A percentile compares a stretch with the other conserved stretches of the same genome.
phyloP scores from a whole-genome alignment of 305 asterid genomes.

The Fraxinus ornus region DNA sequence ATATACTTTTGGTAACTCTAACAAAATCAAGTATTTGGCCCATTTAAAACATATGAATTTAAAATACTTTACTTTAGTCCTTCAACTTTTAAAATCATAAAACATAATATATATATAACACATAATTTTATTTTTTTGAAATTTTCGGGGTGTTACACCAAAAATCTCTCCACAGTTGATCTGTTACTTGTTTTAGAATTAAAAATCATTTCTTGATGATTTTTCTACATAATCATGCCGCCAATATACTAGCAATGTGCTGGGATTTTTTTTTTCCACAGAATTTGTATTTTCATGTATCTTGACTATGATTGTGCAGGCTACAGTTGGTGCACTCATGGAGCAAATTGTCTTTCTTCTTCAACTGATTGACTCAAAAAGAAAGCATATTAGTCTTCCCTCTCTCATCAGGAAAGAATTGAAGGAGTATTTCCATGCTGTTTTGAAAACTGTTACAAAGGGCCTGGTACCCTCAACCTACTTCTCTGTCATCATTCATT shows the following conservation, averaged over 20 bases:
- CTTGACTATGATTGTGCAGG: conserved; percentile 47
- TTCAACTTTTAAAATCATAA: no score
- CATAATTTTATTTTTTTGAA: no score
- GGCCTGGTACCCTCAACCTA: conserved; percentile 60
- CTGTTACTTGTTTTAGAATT: neutral
- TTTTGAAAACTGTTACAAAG: conserved; percentile 52
- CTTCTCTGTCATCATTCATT: conserved; percentile 56
- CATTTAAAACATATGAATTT: no score
- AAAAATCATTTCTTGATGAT: neutral
- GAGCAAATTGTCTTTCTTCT: conserved; percentile 65
- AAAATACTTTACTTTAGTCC: no score
- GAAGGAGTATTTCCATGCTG: conserved; percentile 51
- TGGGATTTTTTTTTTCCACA: neutral
- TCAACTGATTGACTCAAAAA: conserved; percentile 50
- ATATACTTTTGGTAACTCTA: no score
- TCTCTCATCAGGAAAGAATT: conserved; percentile 57
- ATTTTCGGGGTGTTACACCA: no score
- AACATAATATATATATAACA: no score
- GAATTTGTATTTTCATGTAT: neutral
- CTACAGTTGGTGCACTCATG: conserved; percentile 63
- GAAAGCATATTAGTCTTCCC: conserved; percentile 49
- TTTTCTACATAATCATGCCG: neutral
- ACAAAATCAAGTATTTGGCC: no score
- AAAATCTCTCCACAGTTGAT: neutral
- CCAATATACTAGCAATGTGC: neutral